A percentile compares a stretch with the other conserved stretches of the same genome.
phyloP scores from a whole-genome alignment of 2,329 filamentous ascomycete species.

The Helicocarpus griseus region DNA sequence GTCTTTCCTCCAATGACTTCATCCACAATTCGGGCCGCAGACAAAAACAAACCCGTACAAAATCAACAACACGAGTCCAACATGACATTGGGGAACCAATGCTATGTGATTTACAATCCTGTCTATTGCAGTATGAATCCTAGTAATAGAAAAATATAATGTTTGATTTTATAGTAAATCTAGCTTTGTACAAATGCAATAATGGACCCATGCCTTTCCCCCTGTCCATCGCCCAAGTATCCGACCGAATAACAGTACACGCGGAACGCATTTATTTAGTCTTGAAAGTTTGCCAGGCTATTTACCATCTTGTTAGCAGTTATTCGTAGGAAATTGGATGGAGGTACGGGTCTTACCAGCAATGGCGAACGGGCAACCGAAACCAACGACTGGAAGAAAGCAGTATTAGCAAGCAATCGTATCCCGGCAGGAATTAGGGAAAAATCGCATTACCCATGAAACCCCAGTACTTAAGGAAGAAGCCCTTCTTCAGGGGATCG shows the following conservation, averaged over 20 bases:
- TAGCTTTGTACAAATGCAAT: slow-evolving; percentile 26
- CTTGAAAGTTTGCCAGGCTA: slow-evolving; percentile 62
- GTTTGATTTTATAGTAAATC: slow-evolving; percentile 11
- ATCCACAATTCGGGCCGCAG: slow-evolving; percentile 31
- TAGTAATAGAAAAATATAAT: background rate
- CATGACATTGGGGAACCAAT: background rate
- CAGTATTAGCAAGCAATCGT: slow-evolving; percentile 32
- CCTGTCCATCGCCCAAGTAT: background rate
- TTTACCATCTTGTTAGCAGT: slow-evolving; percentile 19
- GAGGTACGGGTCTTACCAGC: slow-evolving; percentile 47
- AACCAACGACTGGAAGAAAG: slow-evolving; percentile 43
- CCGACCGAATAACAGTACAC: background rate
- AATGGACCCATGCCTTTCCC: background rate
- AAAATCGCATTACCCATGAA: slow-evolving; percentile 54
- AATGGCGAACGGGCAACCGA: slow-evolving; percentile 51
- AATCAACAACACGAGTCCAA: background rate
- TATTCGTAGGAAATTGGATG: background rate
- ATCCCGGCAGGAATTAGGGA: background rate
- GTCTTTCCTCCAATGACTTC: slow-evolving; percentile 35
- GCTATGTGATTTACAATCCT: background rate
- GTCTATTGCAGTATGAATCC: background rate
- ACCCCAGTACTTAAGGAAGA: slow-evolving; percentile 71
- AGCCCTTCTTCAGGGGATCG: slow-evolving; percentile 85
- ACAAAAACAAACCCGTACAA: slow-evolving; percentile 12
- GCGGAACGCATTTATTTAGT: slow-evolving; percentile 32